These are phyloP conservation scores for Trichoderma harzianum DNA, from an alignment of 2,329 filamentous ascomycete species.

Conservation along the genomic window DNA sequence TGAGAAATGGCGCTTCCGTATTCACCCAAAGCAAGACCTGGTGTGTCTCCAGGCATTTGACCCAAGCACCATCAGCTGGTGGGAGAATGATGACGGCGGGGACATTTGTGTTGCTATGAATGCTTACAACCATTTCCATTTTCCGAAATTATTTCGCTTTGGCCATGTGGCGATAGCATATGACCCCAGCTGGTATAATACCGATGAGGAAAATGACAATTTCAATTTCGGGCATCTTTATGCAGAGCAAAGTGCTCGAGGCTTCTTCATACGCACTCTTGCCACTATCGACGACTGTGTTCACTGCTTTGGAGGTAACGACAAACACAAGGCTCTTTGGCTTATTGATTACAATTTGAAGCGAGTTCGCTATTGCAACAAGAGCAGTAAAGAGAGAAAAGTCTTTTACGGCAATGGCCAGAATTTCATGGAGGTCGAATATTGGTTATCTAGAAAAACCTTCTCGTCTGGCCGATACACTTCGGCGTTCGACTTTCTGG, in stretches of 20 bases:
- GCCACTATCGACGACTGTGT: too few relatives aligned
- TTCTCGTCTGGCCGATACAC: not conserved
- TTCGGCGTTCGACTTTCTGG: not conserved
- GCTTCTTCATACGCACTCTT: not conserved
- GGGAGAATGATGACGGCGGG: not conserved
- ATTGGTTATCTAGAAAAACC: not conserved
- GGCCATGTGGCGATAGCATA: not conserved
- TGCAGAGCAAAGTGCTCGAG: not conserved
- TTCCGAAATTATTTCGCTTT: not conserved
- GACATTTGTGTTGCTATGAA: too few relatives aligned
- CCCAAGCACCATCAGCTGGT: not conserved
- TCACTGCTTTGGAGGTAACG: too few relatives aligned
- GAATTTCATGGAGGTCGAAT: not conserved
- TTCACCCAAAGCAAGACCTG: not conserved
- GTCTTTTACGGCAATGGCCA: not conserved
- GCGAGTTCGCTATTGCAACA: not conserved
- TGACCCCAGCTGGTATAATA: not conserved
- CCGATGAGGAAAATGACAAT: rapidly evolving
- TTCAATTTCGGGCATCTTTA: not conserved
- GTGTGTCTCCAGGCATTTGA: not conserved
- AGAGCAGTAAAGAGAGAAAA: not conserved
- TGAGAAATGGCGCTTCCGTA: not conserved
- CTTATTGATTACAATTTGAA: not conserved
- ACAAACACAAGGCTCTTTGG: not conserved
- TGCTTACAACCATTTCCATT: too few relatives aligned